Percentiles rank a stretch among this genome's conserved stretches.
Conservation (phyloP, 257 asterid species). For the Rauvolfia tetraphylla region DNA sequence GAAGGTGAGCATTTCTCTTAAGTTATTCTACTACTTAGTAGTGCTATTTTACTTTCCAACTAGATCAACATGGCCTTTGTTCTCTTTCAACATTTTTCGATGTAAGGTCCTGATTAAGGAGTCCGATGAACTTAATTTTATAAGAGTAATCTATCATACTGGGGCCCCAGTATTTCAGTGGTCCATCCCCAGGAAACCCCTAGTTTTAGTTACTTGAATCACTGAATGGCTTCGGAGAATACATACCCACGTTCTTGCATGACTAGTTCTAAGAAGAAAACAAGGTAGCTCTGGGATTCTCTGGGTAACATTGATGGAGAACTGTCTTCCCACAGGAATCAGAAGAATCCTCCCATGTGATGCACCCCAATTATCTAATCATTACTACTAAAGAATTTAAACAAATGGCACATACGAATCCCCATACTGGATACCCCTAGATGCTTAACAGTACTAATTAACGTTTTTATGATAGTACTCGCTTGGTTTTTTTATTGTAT, state of each 20-base stretch:
- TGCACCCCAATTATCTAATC: conserved; percentile 18
- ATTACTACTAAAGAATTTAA: background rate
- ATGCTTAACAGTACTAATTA: background rate
- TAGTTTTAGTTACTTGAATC: background rate
- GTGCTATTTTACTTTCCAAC: too few relatives aligned
- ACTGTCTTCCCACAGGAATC: conserved; percentile 22
- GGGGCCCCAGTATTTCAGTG: background rate
- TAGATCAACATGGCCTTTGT: background rate
- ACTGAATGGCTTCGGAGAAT: conserved; percentile 8
- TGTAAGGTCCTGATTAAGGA: background rate
- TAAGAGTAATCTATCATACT: background rate
- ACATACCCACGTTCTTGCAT: conserved; percentile 27
- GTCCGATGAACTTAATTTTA: background rate
- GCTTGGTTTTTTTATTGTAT: too few relatives aligned
- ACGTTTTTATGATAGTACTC: too few relatives aligned
- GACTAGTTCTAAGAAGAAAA: conserved; percentile 13
- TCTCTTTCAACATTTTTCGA: background rate
- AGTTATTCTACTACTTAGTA: too few relatives aligned
- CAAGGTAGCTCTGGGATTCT: conserved; percentile 35
- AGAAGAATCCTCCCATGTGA: conserved; percentile 37
- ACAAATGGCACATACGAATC: background rate
- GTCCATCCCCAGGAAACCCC: background rate
- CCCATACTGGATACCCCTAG: background rate
- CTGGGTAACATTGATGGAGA: background rate
- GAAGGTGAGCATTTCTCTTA: too few relatives aligned